phyloP scores from a whole-genome alignment of 1,139 yeast genomes.

The Geotrichum europaeum region DNA sequence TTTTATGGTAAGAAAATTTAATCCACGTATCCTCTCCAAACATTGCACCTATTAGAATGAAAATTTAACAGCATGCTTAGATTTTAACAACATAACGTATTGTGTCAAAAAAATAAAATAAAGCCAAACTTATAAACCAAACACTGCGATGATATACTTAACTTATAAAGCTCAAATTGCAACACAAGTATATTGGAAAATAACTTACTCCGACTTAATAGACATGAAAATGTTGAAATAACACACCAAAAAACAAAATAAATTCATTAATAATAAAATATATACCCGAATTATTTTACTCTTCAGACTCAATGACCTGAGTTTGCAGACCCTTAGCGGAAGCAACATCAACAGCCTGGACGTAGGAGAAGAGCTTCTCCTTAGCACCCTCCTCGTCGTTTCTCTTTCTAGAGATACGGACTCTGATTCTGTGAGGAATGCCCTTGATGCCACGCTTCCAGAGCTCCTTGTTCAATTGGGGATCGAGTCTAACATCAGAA shows the following conservation, averaged over 20 bases:
- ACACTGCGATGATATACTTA: no score
- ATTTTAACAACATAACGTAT: no score
- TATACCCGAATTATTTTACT: conserved; percentile 13
- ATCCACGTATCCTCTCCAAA: no score
- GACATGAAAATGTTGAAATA: conserved; percentile 1
- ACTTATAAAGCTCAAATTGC: no score
- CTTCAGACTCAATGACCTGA: conserved; percentile 76
- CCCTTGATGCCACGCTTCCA: conserved; percentile 99
- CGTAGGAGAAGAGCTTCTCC: conserved; percentile 96
- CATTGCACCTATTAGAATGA: no score
- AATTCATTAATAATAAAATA: no score
- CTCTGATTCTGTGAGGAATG: conserved; percentile 96
- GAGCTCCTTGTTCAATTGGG: conserved; percentile 95
- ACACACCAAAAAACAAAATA: background rate
- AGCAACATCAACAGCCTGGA: conserved; percentile 94
- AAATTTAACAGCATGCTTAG: no score
- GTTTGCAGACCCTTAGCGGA: conserved; percentile 97
- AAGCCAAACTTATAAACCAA: no score
- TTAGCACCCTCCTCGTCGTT: conserved; percentile 99
- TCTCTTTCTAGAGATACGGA: conserved; percentile 99
- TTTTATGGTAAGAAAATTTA: no score
- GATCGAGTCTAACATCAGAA: conserved; percentile 97
- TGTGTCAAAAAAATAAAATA: no score
- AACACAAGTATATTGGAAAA: no score
- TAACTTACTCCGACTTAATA: no score